Conservation (phyloP, 768 basidiomycete species). For the Exidia glandulosa region DNA sequence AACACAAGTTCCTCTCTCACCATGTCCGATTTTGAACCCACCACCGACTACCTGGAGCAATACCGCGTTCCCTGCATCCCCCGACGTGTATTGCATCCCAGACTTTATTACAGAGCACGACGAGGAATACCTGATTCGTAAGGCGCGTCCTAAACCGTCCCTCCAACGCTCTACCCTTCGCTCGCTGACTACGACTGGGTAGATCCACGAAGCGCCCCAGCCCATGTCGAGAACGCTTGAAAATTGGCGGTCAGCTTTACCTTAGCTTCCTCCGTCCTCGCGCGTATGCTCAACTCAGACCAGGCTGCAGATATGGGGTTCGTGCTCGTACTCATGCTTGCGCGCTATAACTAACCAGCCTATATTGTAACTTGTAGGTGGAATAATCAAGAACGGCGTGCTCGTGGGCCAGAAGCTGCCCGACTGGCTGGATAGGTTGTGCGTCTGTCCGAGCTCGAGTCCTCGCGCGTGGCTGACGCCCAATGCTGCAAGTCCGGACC, state of each 20-base stretch:
- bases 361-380: too few species aligned
- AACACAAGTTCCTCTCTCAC: too few species aligned
- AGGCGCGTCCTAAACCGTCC: conserved; percentile 37
- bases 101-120: conserved; percentile 65
- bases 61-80: not conserved
- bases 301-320: conserved; percentile 69
- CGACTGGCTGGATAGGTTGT: conserved; percentile 62
- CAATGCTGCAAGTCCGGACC: conserved; percentile 46
- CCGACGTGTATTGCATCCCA: conserved; percentile 55
- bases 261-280: conserved; percentile 16
- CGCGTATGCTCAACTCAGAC: not conserved
- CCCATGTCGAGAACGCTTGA: conserved; percentile 70
- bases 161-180: not conserved
- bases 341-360: conserved; percentile 3
- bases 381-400: conserved; percentile 54
- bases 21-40: too few species aligned
- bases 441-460: conserved; percentile 38
- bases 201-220: conserved; percentile 70
- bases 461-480: not conserved
- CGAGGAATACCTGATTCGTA: conserved; percentile 66
- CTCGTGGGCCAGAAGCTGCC: conserved; percentile 61
- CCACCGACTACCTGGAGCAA: too few species aligned
- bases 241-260: conserved; percentile 61
- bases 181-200: conserved; percentile 2
- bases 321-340: conserved; percentile 8